These are phyloP conservation scores for Leishmania tropica DNA, from an alignment of 208 protist genomes.

Conservation along the genomic window DNA sequence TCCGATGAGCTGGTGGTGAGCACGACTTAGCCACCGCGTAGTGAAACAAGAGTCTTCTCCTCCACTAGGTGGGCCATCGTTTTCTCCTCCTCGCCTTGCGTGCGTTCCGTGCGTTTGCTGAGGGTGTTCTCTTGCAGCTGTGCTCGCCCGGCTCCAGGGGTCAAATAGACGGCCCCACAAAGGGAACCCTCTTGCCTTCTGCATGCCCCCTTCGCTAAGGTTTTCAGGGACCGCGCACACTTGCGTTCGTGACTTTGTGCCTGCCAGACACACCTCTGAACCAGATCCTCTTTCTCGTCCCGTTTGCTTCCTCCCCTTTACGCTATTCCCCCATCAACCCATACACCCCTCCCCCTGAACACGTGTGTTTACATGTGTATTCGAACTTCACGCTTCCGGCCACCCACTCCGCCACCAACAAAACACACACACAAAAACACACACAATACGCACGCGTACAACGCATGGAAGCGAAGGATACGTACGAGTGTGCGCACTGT, in stretches of 20 bases:
- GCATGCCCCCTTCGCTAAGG: neutral
- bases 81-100: neutral
- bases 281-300: neutral
- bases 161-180: neutral
- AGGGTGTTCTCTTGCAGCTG: neutral
- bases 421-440: neutral
- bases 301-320: neutral
- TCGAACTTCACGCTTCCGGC: neutral
- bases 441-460: neutral
- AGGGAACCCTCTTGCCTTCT: neutral
- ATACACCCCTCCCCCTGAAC: neutral
- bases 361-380: neutral
- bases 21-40: neutral
- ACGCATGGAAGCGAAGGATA: conserved; percentile 7
- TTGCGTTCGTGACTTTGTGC: neutral
- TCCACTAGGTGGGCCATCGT: neutral
- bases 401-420: neutral
- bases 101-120: neutral
- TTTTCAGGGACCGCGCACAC: conserved; percentile 2
- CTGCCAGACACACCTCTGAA: neutral
- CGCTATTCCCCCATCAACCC: neutral
- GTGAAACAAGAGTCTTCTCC: neutral
- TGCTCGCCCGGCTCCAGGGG: neutral
- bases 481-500: neutral
- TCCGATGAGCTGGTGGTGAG: neutral